Evolutionary conservation across 1,139 yeast species (phyloP).

Genomic region (Pneumocystis jirovecii): DNA sequence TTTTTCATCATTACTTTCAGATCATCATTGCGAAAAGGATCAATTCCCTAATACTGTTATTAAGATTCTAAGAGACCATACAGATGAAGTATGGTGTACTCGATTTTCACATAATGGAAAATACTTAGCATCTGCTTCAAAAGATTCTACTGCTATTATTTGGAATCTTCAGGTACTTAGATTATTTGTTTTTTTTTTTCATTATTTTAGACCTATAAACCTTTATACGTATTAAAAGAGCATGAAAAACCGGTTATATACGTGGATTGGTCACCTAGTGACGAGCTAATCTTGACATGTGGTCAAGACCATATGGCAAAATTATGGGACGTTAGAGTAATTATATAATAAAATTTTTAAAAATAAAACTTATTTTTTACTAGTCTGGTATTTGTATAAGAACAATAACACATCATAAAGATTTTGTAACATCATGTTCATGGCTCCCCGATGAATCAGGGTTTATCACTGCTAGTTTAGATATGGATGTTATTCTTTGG

Average conservation of each 20-base stretch:
- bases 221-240: constrained; percentile 30
- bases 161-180: constrained; percentile 38
- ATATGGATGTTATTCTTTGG: constrained; percentile 51
- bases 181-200: constrained; percentile 24
- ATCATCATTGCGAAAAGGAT: constrained; percentile 22
- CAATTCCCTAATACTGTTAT: constrained; percentile 36
- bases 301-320: constrained; percentile 47
- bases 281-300: constrained; percentile 49
- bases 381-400: constrained; percentile 9
- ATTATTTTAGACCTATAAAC: constrained; percentile 17
- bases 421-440: constrained; percentile 48
- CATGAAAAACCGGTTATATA: constrained; percentile 51
- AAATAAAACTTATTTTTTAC: background rate
- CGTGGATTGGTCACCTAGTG: constrained; percentile 61
- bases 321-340: constrained; percentile 48
- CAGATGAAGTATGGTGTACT: constrained; percentile 73
- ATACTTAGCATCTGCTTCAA: constrained; percentile 60
- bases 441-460: constrained; percentile 52
- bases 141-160: constrained; percentile 48
- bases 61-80: constrained; percentile 37
- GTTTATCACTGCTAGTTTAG: constrained; percentile 66
- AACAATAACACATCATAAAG: constrained; percentile 17
- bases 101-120: constrained; percentile 67
- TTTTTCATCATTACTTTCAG: constrained; percentile 21
- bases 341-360: constrained; percentile 12